Base-by-base conservation (phyloP, 2,329 filamentous ascomycete genomes). In the Calonectria pseudoturangicola region DNA sequence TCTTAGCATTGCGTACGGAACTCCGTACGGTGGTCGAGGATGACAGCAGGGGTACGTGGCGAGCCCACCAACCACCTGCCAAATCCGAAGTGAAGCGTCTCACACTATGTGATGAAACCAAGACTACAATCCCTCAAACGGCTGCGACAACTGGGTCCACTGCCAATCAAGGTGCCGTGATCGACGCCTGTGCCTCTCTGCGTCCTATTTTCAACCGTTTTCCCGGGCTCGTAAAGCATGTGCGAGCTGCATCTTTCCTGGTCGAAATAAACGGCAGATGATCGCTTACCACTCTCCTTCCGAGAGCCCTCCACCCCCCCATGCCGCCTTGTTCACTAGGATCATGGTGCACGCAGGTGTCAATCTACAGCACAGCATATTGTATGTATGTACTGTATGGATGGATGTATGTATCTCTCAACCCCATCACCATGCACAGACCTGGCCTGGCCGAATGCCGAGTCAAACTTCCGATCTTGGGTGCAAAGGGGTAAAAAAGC, bases 111-210 rank as follows among this genome's bases (percentile, higher is more conserved):
- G 50, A 60, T 56, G 77, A 66, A 70, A 70, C 39, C 68, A 63
- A 48, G 25, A 28, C 58, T 60, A 25, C 51, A 54, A 66, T 68
- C 51, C 63, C 50, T 33, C 25, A 60, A 70, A 51, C 39, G 67
- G 68, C 41, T 66, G 66, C 45, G 25, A 48, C 43, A 25, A 56
- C 28, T 69, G 45, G 43, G 58, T 58, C 33, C 65, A 39, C 28
- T 47, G 43, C 63, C 51, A 48, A 68, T 64, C 64, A 54, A 73
- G 64, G 50, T 70, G 45, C 68, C 63, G 72, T 75, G 75, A 78
- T 73, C 64, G 73, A 75, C 73, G 30, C 65, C 74, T 75, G 66
- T 70, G 72, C 73, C 64, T 73, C 68, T 66, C 56, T 51, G 39
- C 68, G 54, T 64, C 64, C 68, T 74, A 51, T 68, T 66, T 71